Evolutionary conservation across 805 yeast genomes (phyloP).

Genomic region (Saturnispora besseyi): DNA sequence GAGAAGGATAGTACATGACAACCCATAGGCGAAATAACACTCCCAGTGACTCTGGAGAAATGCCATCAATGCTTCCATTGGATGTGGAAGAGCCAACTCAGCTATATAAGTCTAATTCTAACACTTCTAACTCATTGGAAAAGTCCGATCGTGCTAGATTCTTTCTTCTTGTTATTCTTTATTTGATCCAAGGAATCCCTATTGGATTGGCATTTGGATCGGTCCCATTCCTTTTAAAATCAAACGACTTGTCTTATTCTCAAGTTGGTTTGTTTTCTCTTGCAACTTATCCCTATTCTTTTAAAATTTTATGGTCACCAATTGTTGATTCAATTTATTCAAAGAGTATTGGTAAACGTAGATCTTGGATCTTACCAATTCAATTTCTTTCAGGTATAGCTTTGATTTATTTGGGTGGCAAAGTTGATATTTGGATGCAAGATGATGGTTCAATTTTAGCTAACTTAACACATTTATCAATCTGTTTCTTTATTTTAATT

Average conservation of each 20-base stretch:
- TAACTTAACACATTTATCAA: constrained; percentile 50
- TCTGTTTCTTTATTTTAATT: constrained; percentile 66
- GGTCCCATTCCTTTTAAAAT: constrained; percentile 79
- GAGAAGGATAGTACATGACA: neutral
- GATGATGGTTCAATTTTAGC: constrained; percentile 34
- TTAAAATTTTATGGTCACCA: constrained; percentile 92
- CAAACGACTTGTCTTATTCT: constrained; percentile 66
- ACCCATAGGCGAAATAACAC: constrained; percentile 8
- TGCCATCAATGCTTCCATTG: constrained; percentile 4
- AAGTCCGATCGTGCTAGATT: constrained; percentile 63
- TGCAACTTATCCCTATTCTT: constrained; percentile 91
- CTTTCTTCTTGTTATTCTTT: constrained; percentile 59
- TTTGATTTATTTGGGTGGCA: constrained; percentile 53
- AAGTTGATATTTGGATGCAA: constrained; percentile 39
- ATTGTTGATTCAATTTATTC: constrained; percentile 82
- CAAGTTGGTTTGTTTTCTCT: constrained; percentile 86
- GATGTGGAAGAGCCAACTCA: constrained; percentile 7
- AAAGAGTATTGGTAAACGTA: constrained; percentile 63
- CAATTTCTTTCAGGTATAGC: constrained; percentile 72
- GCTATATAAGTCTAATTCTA: neutral
- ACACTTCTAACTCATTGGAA: constrained; percentile 19
- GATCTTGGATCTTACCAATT: constrained; percentile 92
- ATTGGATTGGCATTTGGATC: constrained; percentile 95
- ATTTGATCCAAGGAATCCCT: constrained; percentile 91
- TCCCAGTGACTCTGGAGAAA: neutral